Base-by-base conservation (phyloP, 441 rosid genomes). In the Gossypium davidsonii region DNA sequence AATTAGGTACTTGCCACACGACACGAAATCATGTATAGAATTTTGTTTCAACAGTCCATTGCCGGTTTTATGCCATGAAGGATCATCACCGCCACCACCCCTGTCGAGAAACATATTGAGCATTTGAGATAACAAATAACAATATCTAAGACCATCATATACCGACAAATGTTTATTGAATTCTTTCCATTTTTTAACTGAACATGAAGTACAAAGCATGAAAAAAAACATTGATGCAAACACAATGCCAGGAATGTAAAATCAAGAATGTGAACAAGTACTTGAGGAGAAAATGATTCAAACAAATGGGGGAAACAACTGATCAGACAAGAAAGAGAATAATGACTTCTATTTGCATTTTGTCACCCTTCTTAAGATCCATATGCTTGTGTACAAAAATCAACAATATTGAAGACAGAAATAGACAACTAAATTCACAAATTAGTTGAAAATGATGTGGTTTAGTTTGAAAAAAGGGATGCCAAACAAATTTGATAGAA, bases 31-130 rank as follows among this genome's bases (percentile, higher is more conserved):
- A 75, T 84, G 71, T 62, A 94, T 78, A 15, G 98, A 94, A 76
- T 89, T 92, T 31, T 48, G 78, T 80, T 94, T 92, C 78, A 77
- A 64, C 52, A 86, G 66, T 58, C 93, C 83, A 34, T 82, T 82
- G 31, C 97, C 98, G 1, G 85, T 85, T 86, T 85, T 85, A 83
- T 92, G 98, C 97, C 98, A 94, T 20, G 86, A 80, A 74, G 86
- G 79, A 74, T 88, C 92, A 44, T 87, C 75, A 67, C 82, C 82
- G 1, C 82, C 86, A n/a, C 98, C 97, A 17, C 97, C 98, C 81
- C 95, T 90, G 88, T 59, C 42, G 77, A 75, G 59, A 8, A 77
- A 52, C 42, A 63, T 28, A 15, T 60, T 17, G 20, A 56, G 21
- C 10, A 7, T 55, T 15, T 3, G 46, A 61, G 9, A 23, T 42